phyloP scores from a whole-genome alignment of 345 rosid genomes.

The Raphanus raphanistrum region DNA sequence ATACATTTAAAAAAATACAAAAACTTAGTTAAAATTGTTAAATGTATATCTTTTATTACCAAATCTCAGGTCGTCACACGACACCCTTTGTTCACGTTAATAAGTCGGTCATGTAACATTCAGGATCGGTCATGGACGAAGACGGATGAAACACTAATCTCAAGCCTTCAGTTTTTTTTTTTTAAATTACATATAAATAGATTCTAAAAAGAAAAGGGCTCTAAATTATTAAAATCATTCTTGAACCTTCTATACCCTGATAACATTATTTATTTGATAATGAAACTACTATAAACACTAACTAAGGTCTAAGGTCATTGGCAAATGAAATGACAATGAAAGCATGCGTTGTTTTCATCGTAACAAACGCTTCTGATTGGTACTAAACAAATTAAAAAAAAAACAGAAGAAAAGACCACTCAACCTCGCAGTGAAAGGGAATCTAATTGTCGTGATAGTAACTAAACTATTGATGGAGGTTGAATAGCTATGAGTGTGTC shows the following conservation, averaged over 20 bases:
- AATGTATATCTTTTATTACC: no score
- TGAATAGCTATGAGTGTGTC: constrained; percentile 25
- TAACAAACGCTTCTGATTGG: constrained; percentile 11
- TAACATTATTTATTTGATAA: background rate
- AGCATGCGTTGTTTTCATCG: background rate
- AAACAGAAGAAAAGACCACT: constrained; percentile 20
- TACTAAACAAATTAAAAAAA: constrained; percentile 1
- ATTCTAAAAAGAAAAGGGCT: no score
- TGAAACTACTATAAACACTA: background rate
- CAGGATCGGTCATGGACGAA: no score
- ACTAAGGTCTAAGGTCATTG: background rate
- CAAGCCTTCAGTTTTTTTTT: no score
- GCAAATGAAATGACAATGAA: constrained; percentile 11
- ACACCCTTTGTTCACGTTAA: background rate
- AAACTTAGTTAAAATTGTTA: no score
- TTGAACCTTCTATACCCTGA: background rate
- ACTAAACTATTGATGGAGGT: constrained; percentile 16
- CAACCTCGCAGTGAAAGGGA: constrained; percentile 21
- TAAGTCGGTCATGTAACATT: background rate
- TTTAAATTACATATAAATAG: no score
- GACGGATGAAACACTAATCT: no score
- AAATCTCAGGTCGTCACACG: no score
- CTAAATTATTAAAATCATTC: no score
- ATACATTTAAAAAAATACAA: no score
- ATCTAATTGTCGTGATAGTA: constrained; percentile 11